A percentile compares a stretch with the other conserved stretches of the same genome.
Conservation (phyloP, 768 basidiomycete genomes). For the Termitomyces sp. region DNA sequence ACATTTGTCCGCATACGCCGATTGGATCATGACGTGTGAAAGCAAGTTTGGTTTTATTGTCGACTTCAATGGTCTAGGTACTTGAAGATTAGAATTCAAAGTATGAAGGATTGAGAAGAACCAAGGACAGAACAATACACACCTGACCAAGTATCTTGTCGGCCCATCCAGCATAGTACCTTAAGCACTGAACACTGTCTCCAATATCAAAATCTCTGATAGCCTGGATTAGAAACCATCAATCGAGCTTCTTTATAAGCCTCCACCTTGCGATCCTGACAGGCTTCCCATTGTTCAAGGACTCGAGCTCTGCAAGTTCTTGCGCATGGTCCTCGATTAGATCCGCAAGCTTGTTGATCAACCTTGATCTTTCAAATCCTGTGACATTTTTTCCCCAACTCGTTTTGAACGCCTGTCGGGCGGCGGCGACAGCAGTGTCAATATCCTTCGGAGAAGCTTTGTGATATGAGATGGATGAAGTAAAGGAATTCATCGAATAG, state of each 20-base stretch:
- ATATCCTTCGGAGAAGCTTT: conserved; percentile 71
- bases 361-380: conserved; percentile 73
- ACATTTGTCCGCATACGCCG: conserved; percentile 95
- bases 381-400: conserved; percentile 88
- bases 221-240: background rate
- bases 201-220: conserved; percentile 75
- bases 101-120: background rate
- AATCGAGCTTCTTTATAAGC: background rate
- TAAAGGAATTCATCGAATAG: background rate
- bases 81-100: conserved; percentile 1
- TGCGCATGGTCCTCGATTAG: conserved; percentile 83
- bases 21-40: conserved; percentile 88
- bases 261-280: conserved; percentile 41
- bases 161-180: conserved; percentile 95
- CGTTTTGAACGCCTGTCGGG: conserved; percentile 75
- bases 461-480: background rate
- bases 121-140: conserved; percentile 14
- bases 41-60: conserved; percentile 74
- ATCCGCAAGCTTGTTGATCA: conserved; percentile 83
- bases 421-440: conserved; percentile 78
- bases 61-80: conserved; percentile 67
- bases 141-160: conserved; percentile 92
- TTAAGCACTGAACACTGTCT: conserved; percentile 69
- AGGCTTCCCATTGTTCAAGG: conserved; percentile 92
- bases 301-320: conserved; percentile 78